Base-by-base conservation (phyloP, 495 filamentous ascomycete species). In the Aspergillus hancockii region DNA sequence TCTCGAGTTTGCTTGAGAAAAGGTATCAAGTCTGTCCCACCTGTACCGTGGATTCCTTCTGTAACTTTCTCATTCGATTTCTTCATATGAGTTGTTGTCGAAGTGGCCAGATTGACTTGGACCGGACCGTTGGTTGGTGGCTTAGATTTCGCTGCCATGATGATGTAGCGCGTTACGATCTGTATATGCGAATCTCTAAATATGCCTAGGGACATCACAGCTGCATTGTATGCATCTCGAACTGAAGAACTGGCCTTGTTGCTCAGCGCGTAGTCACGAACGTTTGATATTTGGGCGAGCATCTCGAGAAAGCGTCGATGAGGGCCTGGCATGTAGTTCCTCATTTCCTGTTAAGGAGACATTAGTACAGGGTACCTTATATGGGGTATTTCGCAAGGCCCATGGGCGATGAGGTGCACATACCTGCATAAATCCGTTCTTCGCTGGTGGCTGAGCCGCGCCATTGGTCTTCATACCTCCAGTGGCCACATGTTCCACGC, bases 111-210 rank as follows among this genome's bases (percentile, higher is more conserved):
- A 45, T 77, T 77, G 8, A 73, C 43, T 25, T 55, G 56, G 12
- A 49, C 40, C 8, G 63, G 23, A 18, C 57, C 54, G 1, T 67
- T 41, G 6, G 13, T 25, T 0, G 73, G 66, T 13, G 54, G 51
- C 32, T 41, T 54, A 30, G 36, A 67, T 63, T 58, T 71, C 38
- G 71, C 73, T 49, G 63, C 72, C 61, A 94, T 71, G 60, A 97
- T 86, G 72, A 98, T 94, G 75, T 97, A 98, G 36, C 94, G 88
- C 12, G 91, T 88, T 8, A 98, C 94, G 63, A 98, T 93, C 68
- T 89, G 88, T 62, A 98, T 90, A 64, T 98, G 94, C 67, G 90
- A 93, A 66, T 94, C 91, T 19, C 94, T 86, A 65, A 98, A 89
- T 14, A 80, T 76, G 22, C 88, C 84, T 31, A 98, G 83, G 78